Evolutionary conservation across 2,329 filamentous ascomycete genomes (phyloP), one percentile per base, ranked within the genome.

Genomic region (Simplicillium sp.): DNA sequence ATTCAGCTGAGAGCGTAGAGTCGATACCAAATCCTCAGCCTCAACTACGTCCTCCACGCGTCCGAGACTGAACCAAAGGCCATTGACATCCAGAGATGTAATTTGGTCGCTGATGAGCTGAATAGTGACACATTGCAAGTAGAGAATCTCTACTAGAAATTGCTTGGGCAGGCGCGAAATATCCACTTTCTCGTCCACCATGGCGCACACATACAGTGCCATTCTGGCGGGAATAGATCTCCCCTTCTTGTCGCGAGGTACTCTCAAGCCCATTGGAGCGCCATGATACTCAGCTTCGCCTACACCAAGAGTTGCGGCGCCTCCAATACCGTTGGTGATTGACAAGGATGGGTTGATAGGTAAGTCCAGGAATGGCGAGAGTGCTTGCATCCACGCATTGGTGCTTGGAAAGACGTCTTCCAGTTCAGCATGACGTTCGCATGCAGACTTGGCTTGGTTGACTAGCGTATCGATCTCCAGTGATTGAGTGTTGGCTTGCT

Each of bases 171-270:
- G 46, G 0, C 57, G 49, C 0, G 61, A 49, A 1, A 71, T 41
- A 3, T 64, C 50, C 9, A 71, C 49, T 0, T 63, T 60, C 3
- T 60, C 56, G 1, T 58, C 53, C 0, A 88, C 55, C 1, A 92
- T 56, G 37, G 71, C 71, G 6, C 70, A 67, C 0, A 78, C 73
- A 56, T 88, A 95, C 37, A 82, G 68, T 1, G 82, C 78, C 65
- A 94, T 84, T 41, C 90, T 74, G 12, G 86, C 75, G 1, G 87
- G 78, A 40, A 84, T 68, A 2, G 87, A 87, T 28, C 80, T 76
- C 0, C 84, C 84, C 47, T 76, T 74, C 4, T 72, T 66, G 54
- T 95, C 88, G 34, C 82, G 70, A 28, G 64, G 55, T 13, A 73
- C 47, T 4, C 57, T 46, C 17, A 60, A 35, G 52, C 43, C 43